Evolutionary conservation across 345 rosid genomes (phyloP), one percentile per base, ranked within the genome.

Genomic region (Pseudoturritis turrita): DNA sequence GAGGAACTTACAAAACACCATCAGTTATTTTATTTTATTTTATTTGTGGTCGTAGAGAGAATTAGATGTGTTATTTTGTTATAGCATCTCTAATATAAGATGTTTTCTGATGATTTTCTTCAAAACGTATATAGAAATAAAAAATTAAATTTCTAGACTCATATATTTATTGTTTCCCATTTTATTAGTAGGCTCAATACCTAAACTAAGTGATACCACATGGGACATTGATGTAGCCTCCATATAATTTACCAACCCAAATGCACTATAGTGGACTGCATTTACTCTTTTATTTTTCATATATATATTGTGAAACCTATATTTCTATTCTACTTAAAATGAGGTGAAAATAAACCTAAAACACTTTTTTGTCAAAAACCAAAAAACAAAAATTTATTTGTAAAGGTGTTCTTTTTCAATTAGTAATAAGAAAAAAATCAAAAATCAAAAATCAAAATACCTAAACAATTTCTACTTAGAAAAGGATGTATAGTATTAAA

Each of bases 171-270:
- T 45, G 25, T 54, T 37, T 35, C 37, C 58, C 22, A 23, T 36
- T 73, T 10, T 45, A 25, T 73, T 13, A 44, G 58, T 36, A 64
- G 23, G 19, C 65, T 64, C 71, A 54, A 64, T 45, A 44, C 65
- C 50, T 44, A 63, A 63, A 53, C 57, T 31, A 53, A 33, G 50
- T 25, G 41, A 72, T 64, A 55, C 41, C 65, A 73, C 77, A 18
- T 64, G 77, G 77, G 63, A 36, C 77, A 64, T 73, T 73, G 56
- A 72, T 72, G 76, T 62, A 19, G 70, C 76, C 76, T 62, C 56
- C 70, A 72, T 72, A 25, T 72, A 64, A 54, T 72, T n/a, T 62
- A 72, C 76, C 76, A 61, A 63, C 65, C 36, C 57, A 63, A 33
- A 54, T 23, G 31, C 55, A 33, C 23, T 45, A 55, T 47, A 35